Evolutionary conservation across 345 rosid species (phyloP), one percentile per base, ranked within the genome.

Genomic region (Hibiscus tridactylites): DNA sequence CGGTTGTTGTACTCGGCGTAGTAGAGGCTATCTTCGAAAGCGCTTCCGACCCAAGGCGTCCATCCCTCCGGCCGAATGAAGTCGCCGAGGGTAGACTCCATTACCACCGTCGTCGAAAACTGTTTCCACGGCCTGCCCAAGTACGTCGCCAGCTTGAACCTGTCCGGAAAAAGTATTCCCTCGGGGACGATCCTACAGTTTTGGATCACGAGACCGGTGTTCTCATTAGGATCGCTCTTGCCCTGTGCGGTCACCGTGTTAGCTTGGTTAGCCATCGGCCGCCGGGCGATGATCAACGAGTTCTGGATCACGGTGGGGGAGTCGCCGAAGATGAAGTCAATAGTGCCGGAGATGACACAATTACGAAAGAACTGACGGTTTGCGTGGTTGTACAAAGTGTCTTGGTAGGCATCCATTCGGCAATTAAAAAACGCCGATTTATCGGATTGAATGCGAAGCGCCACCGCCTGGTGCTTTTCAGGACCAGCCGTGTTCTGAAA

Each of bases 61-160:
- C 85, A 89, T 65, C 91, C 91, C 0, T 71, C 86, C 0, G 91
- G 83, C 28, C 77, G 85, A 59, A 89, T 85, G 29, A 87, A 76
- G 60, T 87, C 95, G 9, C 83, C 90, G 6, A 87, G 7, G 5
- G 77, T 78, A 0, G 87, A 70, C 59, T 89, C 89, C 95, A 86
- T 84, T 1, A 89, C 64, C 6, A 83, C 81, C 0, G 85, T 81
- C 49, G 81, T 79, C 0, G 91, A 74, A 56, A 58, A 84, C 37
- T 59, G 21, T 79, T 85, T 89, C 91, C 91, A 85, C 0, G 90
- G 95, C 74, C 95, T 60, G 26, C 91, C 91, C 61, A 87, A 71
- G 81, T 73, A 87, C 1, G 88, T 76, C 15, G 7, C 68, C 47
- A 80, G 72, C 56, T 31, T 53, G 35, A 81, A 64, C 57, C 85